phyloP scores from a whole-genome alignment of 306 rosid species.

The Astragalus membranaceus region DNA sequence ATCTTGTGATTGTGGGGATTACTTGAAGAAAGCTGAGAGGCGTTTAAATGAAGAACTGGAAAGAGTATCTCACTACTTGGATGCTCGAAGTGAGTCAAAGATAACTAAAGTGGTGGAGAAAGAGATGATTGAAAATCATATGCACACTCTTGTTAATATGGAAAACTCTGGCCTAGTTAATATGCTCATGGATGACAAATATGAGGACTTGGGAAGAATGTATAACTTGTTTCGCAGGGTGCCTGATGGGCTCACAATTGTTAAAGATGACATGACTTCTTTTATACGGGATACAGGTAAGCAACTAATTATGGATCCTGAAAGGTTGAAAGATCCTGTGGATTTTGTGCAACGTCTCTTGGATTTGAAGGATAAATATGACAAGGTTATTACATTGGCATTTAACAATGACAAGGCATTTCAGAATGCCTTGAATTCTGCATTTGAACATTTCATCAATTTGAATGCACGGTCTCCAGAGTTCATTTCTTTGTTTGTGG shows the following conservation, averaged over 20 bases:
- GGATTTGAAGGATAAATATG: slow-evolving; percentile 51
- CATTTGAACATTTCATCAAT: slow-evolving; percentile 54
- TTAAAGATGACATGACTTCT: slow-evolving; percentile 45
- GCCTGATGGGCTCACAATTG: slow-evolving; percentile 36
- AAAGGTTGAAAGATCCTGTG: slow-evolving; percentile 50
- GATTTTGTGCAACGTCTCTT: slow-evolving; percentile 49
- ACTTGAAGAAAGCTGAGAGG: slow-evolving; percentile 46
- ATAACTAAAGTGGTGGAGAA: slow-evolving; percentile 45
- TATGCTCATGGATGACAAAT: slow-evolving; percentile 48
- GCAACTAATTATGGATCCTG: slow-evolving; percentile 45
- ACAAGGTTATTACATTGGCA: slow-evolving; percentile 33
- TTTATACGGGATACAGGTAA: slow-evolving; percentile 41
- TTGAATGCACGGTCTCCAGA: slow-evolving; percentile 53
- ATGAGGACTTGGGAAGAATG: slow-evolving; percentile 47
- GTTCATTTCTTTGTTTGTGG: slow-evolving; percentile 53
- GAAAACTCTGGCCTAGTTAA: slow-evolving; percentile 51
- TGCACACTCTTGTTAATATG: slow-evolving; percentile 42
- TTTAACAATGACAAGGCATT: slow-evolving; percentile 46
- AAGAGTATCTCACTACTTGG: slow-evolving; percentile 51
- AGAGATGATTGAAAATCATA: slow-evolving; percentile 47
- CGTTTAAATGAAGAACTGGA: slow-evolving; percentile 46
- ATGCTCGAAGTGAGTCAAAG: slow-evolving; percentile 36
- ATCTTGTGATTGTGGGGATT: slow-evolving; percentile 51
- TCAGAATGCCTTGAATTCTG: slow-evolving; percentile 53
- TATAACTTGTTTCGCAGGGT: slow-evolving; percentile 44